Conservation (phyloP, 169 alveolate species). For the Eimeria maxima region DNA sequence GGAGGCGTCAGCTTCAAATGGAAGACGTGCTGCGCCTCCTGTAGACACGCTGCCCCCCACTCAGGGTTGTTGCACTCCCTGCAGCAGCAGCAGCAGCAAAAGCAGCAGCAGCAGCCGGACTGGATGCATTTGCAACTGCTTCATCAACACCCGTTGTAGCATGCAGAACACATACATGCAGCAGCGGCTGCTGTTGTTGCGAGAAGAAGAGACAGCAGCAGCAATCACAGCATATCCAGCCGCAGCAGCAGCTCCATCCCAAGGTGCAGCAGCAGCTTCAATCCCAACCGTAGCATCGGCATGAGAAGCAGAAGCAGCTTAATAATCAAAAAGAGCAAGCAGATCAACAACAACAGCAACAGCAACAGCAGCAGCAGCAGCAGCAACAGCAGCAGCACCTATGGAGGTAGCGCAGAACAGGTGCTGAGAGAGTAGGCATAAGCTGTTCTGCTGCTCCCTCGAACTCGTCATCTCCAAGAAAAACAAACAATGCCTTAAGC, state of each 20-base stretch:
- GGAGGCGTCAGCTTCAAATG: slow-evolving; percentile 48
- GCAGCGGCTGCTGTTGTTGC: no score
- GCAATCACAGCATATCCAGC: no score
- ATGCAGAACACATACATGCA: no score
- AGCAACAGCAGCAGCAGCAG: slow-evolving; percentile 20
- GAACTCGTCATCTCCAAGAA: slow-evolving; percentile 20
- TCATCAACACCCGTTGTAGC: no score
- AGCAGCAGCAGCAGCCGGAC: no score
- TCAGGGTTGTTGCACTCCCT: background rate
- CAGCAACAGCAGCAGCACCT: slow-evolving; percentile 32
- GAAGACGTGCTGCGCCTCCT: slow-evolving; percentile 72
- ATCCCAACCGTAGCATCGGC: background rate
- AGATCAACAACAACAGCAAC: no score
- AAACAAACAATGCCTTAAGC: slow-evolving; percentile 23
- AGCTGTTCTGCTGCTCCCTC: slow-evolving; percentile 72
- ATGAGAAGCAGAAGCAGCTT: background rate
- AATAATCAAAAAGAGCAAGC: no score
- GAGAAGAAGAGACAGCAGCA: no score
- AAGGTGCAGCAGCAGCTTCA: no score
- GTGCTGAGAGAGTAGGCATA: slow-evolving; percentile 45
- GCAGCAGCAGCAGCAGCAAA: no score
- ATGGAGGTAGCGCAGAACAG: slow-evolving; percentile 39
- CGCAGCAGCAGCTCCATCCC: no score
- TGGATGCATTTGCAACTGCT: no score
- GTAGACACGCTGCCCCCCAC: slow-evolving; percentile 33